These are phyloP conservation scores for Pythium insidiosum DNA, from an alignment of 352 stramenopile species.

Conservation along the genomic window DNA sequence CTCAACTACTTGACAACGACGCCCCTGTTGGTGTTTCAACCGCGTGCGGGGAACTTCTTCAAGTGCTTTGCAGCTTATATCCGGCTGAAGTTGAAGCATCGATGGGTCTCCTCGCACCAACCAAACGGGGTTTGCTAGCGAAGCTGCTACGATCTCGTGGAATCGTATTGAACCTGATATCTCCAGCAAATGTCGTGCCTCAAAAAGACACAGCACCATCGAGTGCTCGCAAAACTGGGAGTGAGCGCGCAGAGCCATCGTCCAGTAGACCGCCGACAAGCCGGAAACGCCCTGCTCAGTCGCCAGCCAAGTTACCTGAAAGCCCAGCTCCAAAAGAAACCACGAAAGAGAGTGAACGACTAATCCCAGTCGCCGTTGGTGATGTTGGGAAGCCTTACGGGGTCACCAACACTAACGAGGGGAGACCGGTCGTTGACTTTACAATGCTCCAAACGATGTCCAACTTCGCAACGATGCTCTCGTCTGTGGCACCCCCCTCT, in stretches of 20 bases:
- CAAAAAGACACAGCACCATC: not conserved
- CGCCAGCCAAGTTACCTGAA: slow-evolving; percentile 12
- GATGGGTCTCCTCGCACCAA: slow-evolving; percentile 44
- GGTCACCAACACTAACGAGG: too few species aligned
- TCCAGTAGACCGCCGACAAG: slow-evolving; percentile 5
- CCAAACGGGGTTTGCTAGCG: slow-evolving; percentile 38
- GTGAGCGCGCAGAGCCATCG: too few species aligned
- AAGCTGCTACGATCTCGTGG: slow-evolving; percentile 51
- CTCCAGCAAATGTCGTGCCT: not conserved
- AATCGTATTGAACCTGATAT: slow-evolving; percentile 27
- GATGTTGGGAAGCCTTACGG: not conserved
- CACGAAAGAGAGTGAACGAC: slow-evolving; percentile 2
- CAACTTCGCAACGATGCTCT: slow-evolving; percentile 15
- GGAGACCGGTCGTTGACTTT: too few species aligned
- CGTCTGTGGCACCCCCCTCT: too few species aligned
- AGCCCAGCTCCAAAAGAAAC: too few species aligned
- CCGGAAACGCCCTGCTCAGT: slow-evolving; percentile 12
- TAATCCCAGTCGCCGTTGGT: not conserved
- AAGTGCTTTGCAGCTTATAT: slow-evolving; percentile 37
- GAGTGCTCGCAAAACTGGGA: not conserved
- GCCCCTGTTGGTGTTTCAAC: slow-evolving; percentile 43
- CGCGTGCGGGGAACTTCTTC: slow-evolving; percentile 51
- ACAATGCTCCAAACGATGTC: slow-evolving; percentile 9
- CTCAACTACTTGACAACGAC: slow-evolving; percentile 56
- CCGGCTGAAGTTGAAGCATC: slow-evolving; percentile 38